These are phyloP conservation scores for Clohesyomyces aquaticus DNA, from an alignment of 495 filamentous ascomycete species.

Conservation along the genomic window DNA sequence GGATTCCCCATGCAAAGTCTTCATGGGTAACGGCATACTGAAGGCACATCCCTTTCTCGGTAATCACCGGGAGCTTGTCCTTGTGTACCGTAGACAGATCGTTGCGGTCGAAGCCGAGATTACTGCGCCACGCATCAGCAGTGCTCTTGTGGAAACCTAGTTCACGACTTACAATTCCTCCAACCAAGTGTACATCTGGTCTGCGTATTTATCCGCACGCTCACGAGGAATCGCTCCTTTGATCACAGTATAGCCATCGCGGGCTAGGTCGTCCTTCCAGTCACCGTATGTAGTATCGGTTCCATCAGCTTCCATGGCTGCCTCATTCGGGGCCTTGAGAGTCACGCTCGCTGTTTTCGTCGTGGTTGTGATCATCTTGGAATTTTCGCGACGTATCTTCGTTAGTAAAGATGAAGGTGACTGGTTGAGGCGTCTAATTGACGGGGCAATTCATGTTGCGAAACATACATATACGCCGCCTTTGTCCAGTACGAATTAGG, in stretches of 20 bases:
- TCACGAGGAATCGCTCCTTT: conserved; percentile 53
- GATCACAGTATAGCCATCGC: conserved; percentile 52
- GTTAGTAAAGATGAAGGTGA: too few relatives aligned
- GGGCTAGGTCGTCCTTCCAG: conserved; percentile 45
- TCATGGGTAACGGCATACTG: conserved; percentile 49
- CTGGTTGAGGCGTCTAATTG: too few relatives aligned
- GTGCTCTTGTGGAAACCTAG: too few relatives aligned
- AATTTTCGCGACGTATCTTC: too few relatives aligned
- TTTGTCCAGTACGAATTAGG: too few relatives aligned
- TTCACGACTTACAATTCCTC: conserved; percentile 34
- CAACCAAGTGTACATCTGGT: conserved; percentile 48
- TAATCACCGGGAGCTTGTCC: conserved; percentile 15
- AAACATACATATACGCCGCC: too few relatives aligned
- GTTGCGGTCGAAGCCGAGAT: conserved; percentile 34
- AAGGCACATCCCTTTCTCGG: conserved; percentile 10
- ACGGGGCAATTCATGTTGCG: too few relatives aligned
- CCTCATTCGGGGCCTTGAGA: conserved; percentile 9
- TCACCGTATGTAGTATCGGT: conserved; percentile 22
- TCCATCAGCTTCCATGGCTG: conserved; percentile 22
- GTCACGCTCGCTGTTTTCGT: conserved; percentile 14
- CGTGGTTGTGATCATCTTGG: conserved; percentile 15
- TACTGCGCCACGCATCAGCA: conserved; percentile 3
- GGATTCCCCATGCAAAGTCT: conserved; percentile 53
- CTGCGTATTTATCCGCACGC: conserved; percentile 47
- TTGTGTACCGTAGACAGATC: conserved; percentile 8